Evolutionary conservation across 2,329 filamentous ascomycete species (phyloP).

Genomic region (Plenodomus tracheiphilus): DNA sequence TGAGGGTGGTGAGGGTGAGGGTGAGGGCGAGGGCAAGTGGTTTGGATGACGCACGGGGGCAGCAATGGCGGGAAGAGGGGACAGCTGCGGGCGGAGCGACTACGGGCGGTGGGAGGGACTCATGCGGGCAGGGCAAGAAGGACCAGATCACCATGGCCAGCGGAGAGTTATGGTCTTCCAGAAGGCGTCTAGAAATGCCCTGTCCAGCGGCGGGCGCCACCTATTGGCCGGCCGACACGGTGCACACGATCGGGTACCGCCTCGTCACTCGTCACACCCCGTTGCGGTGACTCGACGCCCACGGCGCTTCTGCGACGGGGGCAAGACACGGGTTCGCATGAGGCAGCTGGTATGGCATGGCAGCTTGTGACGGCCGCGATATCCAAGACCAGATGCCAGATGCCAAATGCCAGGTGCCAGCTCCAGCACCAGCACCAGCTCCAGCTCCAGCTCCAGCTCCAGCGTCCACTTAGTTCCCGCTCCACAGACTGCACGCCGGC

Average conservation of each 20-base stretch:
- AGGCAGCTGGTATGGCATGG: background rate
- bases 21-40: conserved; percentile 14
- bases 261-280: conserved; percentile 17
- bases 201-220: conserved; percentile 5
- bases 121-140: conserved; percentile 20
- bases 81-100: conserved; percentile 14
- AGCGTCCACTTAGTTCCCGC: conserved; percentile 21
- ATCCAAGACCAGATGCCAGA: background rate
- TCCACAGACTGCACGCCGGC: too few species aligned
- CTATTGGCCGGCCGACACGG: conserved; percentile 8
- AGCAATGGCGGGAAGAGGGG: conserved; percentile 21
- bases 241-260: conserved; percentile 18
- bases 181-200: conserved; percentile 32
- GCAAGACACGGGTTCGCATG: background rate
- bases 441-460: conserved; percentile 22
- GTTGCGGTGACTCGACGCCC: conserved; percentile 4
- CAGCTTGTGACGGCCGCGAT: conserved; percentile 17
- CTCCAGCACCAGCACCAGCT: background rate
- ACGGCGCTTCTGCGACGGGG: background rate
- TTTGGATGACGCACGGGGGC: conserved; percentile 17
- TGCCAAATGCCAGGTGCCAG: background rate
- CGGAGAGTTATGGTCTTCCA: conserved; percentile 28
- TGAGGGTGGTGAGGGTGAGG: conserved; percentile 1
- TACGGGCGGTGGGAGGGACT: conserved; percentile 14
- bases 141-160: conserved; percentile 16